A percentile compares a stretch with the other conserved stretches of the same genome.
phyloP scores from a whole-genome alignment of 768 basidiomycete species.

The Cystobasidium tubakii region DNA sequence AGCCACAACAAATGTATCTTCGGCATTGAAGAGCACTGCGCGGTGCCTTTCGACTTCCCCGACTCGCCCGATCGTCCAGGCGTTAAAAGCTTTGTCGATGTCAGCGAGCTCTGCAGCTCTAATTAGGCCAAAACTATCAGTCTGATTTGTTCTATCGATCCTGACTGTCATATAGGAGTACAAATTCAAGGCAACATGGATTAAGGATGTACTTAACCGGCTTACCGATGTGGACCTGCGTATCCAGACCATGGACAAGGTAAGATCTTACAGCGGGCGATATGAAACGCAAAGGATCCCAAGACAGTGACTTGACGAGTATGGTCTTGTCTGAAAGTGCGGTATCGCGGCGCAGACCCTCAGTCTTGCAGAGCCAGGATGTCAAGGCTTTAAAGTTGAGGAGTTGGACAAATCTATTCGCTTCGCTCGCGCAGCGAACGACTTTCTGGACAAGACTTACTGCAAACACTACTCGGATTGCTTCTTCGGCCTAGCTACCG shows the following conservation, averaged over 20 bases:
- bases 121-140: no score
- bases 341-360: not conserved
- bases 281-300: no score
- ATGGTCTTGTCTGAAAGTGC: no score
- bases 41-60: constrained; percentile 2
- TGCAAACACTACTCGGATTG: not conserved
- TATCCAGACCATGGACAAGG: constrained; percentile 5
- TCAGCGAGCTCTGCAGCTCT: no score
- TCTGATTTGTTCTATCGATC: no score
- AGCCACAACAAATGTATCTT: not conserved
- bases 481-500: not conserved
- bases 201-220: not conserved
- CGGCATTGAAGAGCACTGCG: constrained; percentile 9
- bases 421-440: constrained; percentile 1
- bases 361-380: constrained; percentile 1
- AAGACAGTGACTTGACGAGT: no score
- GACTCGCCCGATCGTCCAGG: not conserved
- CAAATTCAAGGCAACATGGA: not conserved
- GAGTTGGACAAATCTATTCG: not conserved
- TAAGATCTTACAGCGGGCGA: no score
- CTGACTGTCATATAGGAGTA: not conserved
- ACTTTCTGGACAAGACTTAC: not conserved
- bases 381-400: not conserved
- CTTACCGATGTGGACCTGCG: not conserved
- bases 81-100: no score